Percentiles rank a stretch among this genome's conserved stretches.
Conservation (phyloP, 1,139 yeast species). For the Suhomyces bolitotheri region DNA sequence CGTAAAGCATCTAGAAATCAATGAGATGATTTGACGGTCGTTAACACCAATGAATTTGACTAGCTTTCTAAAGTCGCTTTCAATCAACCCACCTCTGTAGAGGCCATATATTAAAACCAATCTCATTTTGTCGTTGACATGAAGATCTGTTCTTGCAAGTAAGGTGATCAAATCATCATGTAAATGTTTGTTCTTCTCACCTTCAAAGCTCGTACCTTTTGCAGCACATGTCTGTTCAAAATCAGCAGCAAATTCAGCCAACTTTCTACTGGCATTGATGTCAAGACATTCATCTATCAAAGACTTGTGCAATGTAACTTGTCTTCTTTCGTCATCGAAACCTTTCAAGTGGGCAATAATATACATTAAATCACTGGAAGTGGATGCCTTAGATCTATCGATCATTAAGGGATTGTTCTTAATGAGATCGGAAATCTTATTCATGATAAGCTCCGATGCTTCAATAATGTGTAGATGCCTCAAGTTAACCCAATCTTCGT, state of each 20-base stretch:
- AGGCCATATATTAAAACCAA: slow-evolving; percentile 76
- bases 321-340: slow-evolving; percentile 65
- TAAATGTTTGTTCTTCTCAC: slow-evolving; percentile 61
- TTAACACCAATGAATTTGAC: slow-evolving; percentile 67
- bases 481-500: slow-evolving; percentile 71
- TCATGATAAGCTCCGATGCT: slow-evolving; percentile 63
- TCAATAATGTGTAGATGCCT: slow-evolving; percentile 79
- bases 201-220: slow-evolving; percentile 71
- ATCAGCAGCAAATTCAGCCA: slow-evolving; percentile 64
- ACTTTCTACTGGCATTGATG: slow-evolving; percentile 50
- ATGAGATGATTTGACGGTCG: slow-evolving; percentile 53
- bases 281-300: slow-evolving; percentile 60
- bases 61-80: slow-evolving; percentile 70
- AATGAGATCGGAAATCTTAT: slow-evolving; percentile 65
- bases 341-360: slow-evolving; percentile 69
- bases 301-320: slow-evolving; percentile 58
- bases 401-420: slow-evolving; percentile 72
- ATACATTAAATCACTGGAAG: slow-evolving; percentile 61
- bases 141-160: slow-evolving; percentile 53
- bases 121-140: slow-evolving; percentile 68
- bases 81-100: slow-evolving; percentile 81
- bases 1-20: slow-evolving; percentile 52
- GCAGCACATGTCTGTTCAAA: slow-evolving; percentile 77
- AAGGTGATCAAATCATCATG: slow-evolving; percentile 66
- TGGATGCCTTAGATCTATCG: slow-evolving; percentile 60